Conservation (phyloP, 495 filamentous ascomycete genomes). For the Neurospora discreta region DNA sequence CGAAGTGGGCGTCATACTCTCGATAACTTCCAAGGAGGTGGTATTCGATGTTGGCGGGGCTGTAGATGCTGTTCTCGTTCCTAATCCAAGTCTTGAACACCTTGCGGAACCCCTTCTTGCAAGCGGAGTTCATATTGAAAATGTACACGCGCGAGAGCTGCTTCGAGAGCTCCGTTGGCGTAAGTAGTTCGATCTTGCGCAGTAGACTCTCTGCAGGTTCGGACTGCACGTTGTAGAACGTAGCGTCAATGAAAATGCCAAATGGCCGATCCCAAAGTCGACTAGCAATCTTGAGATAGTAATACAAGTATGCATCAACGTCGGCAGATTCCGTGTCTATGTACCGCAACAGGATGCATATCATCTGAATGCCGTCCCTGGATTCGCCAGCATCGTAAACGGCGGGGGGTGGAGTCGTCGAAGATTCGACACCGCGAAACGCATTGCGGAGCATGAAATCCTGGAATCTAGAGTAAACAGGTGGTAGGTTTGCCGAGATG, state of each 20-base stretch:
- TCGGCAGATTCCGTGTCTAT: conserved; percentile 50
- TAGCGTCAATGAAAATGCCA: conserved; percentile 53
- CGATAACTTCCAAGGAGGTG: conserved; percentile 47
- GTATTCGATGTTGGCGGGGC: conserved; percentile 49
- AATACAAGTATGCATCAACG: conserved; percentile 50
- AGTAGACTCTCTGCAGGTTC: conserved; percentile 50
- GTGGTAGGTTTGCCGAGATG: conserved; percentile 44
- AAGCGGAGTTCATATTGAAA: conserved; percentile 61
- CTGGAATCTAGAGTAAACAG: conserved; percentile 54
- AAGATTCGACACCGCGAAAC: conserved; percentile 48
- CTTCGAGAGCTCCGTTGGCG: conserved; percentile 44
- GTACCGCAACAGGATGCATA: conserved; percentile 54
- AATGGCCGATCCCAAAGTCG: conserved; percentile 57
- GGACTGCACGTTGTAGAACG: conserved; percentile 50
- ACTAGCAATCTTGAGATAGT: conserved; percentile 56
- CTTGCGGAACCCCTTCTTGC: conserved; percentile 50
- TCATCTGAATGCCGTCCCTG: conserved; percentile 54
- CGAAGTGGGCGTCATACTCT: conserved; percentile 53
- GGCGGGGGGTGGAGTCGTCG: conserved; percentile 41
- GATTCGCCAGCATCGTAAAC: conserved; percentile 60
- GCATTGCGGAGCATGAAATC: conserved; percentile 60
- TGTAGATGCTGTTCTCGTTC: conserved; percentile 42
- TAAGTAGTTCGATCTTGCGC: conserved; percentile 44
- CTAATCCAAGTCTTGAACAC: conserved; percentile 44
- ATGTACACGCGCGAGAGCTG: conserved; percentile 48